Conservation (phyloP, 2,329 filamentous ascomycete species). For the Sclerotinia trifoliorum region DNA sequence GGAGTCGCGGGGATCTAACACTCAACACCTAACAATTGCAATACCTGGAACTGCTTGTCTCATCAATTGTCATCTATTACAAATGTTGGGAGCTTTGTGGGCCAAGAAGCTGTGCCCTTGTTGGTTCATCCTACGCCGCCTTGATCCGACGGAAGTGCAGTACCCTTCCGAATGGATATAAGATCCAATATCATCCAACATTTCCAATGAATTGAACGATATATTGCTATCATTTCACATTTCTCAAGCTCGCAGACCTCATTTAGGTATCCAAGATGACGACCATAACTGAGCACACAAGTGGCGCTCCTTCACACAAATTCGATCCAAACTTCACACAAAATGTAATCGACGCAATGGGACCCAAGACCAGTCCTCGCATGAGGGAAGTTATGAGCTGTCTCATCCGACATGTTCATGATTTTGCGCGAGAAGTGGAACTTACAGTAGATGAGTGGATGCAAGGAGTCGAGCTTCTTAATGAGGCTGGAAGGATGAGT, state of each 20-base stretch:
- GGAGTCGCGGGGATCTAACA: neutral
- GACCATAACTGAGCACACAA: neutral
- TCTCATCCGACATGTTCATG: conserved; percentile 56
- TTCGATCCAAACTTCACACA: conserved; percentile 57
- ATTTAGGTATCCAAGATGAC: neutral
- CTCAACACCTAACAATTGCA: neutral
- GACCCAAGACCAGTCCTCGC: conserved; percentile 57
- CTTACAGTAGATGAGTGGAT: conserved; percentile 60
- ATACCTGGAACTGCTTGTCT: neutral
- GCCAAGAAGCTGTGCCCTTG: neutral
- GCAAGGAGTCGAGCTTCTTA: conserved; percentile 55
- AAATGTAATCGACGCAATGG: conserved; percentile 60
- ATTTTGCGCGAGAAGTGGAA: conserved; percentile 58
- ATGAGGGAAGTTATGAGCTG: conserved; percentile 55
- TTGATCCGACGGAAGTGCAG: conserved; percentile 8
- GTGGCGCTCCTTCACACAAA: conserved; percentile 8
- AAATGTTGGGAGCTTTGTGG: neutral
- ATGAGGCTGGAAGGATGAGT: conserved; percentile 63
- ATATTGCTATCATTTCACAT: neutral
- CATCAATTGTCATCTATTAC: conserved; percentile 5
- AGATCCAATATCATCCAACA: neutral
- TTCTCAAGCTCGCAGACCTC: neutral
- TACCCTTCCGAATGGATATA: conserved; percentile 15
- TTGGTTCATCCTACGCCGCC: neutral
- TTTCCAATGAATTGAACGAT: neutral